phyloP scores from a whole-genome alignment of 768 basidiomycete species.

The Sutorius australiensis region DNA sequence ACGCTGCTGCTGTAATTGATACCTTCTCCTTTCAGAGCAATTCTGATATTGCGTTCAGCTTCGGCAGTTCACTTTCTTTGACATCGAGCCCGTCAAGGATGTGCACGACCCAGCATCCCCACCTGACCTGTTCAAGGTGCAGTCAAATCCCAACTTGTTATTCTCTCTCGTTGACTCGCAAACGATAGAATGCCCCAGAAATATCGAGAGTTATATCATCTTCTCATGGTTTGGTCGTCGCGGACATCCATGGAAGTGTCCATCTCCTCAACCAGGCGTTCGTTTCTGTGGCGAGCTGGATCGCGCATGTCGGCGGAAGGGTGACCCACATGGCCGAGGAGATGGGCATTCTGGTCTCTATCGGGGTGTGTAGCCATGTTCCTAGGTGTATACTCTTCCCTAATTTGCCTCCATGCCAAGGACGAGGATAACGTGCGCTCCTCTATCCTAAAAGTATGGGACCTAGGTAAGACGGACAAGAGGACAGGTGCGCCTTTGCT shows the following conservation, averaged over 20 bases:
- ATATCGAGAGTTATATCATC: conserved; percentile 68
- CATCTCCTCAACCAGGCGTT: conserved; percentile 75
- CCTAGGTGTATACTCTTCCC: background rate
- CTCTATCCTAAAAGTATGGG: conserved; percentile 86
- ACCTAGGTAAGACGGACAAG: conserved; percentile 67
- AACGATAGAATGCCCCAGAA: conserved; percentile 55
- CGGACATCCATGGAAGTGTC: conserved; percentile 82
- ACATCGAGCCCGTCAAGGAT: conserved; percentile 72
- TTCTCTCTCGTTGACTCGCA: background rate
- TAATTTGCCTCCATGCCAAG: conserved; percentile 36
- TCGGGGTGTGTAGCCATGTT: conserved; percentile 61
- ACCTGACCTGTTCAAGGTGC: conserved; percentile 77
- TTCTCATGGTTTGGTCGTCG: conserved; percentile 65
- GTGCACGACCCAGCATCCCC: conserved; percentile 68
- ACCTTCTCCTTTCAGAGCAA: background rate
- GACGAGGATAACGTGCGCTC: conserved; percentile 69
- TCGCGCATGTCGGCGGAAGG: conserved; percentile 73
- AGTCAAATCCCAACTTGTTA: conserved; percentile 1
- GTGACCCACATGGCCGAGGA: conserved; percentile 86
- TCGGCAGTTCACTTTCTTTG: conserved; percentile 90
- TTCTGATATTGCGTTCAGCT: conserved; percentile 47
- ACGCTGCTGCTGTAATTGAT: conserved; percentile 19
- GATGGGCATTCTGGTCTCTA: conserved; percentile 76
- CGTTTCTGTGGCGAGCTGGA: conserved; percentile 67
- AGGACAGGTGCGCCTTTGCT: conserved; percentile 58